A percentile compares a stretch with the other conserved stretches of the same genome.
Conservation (phyloP, 495 filamentous ascomycete genomes). For the Neurospora sp. region DNA sequence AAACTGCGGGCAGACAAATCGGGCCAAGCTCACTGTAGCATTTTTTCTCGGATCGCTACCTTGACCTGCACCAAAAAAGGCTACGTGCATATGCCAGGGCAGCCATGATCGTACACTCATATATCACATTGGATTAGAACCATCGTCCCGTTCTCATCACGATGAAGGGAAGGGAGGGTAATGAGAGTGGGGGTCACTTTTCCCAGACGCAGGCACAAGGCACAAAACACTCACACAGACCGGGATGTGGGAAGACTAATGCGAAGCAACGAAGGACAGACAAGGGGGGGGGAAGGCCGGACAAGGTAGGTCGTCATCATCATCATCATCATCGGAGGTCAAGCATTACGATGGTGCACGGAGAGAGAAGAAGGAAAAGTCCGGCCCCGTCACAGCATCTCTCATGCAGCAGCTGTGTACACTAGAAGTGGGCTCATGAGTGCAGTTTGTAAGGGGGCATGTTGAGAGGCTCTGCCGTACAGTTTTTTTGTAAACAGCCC, state of each 20-base stretch:
- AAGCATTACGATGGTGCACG: background rate
- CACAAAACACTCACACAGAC: background rate
- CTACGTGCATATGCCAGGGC: background rate
- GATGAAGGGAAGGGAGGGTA: background rate
- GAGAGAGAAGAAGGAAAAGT: background rate
- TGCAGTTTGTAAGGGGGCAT: background rate
- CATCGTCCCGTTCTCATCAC: background rate
- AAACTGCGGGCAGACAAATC: too few relatives aligned
- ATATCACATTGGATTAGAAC: background rate
- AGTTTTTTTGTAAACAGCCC: background rate
- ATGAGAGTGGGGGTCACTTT: background rate
- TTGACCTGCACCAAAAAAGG: background rate
- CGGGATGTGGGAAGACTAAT: background rate
- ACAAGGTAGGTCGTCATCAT: background rate
- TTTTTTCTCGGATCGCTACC: too few relatives aligned
- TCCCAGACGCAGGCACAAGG: background rate
- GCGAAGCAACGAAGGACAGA: background rate
- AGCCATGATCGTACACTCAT: background rate
- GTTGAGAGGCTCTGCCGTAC: background rate
- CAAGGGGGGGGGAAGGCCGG: background rate
- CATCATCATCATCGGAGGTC: background rate
- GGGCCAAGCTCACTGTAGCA: too few relatives aligned
- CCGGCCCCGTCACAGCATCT: background rate
- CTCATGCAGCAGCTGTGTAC: background rate
- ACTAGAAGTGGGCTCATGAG: background rate